phyloP scores from a whole-genome alignment of 495 filamentous ascomycete species.

The Xylaria grammica region DNA sequence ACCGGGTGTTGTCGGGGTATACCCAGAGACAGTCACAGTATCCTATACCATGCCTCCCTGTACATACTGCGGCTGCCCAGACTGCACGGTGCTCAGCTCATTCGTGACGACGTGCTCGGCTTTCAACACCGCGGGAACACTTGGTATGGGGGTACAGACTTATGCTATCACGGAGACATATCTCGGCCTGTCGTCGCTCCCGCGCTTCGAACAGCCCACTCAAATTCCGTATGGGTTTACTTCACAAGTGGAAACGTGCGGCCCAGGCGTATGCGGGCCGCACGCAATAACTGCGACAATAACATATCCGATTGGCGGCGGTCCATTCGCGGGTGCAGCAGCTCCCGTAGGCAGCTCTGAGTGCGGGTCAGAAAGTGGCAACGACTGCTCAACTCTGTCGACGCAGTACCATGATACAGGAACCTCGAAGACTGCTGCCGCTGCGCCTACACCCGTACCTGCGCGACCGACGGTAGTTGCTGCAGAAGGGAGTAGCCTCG shows the following conservation, averaged over 20 bases:
- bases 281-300: constrained; percentile 9
- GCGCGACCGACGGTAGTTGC: background rate
- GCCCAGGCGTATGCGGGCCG: background rate
- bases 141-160: background rate
- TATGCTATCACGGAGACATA: constrained; percentile 21
- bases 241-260: constrained; percentile 10
- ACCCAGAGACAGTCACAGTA: background rate
- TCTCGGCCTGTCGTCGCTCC: constrained; percentile 16
- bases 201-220: constrained; percentile 7
- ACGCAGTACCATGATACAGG: background rate
- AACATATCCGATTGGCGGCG: constrained; percentile 6
- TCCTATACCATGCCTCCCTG: constrained; percentile 20
- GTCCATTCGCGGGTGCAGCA: background rate
- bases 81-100: constrained; percentile 10
- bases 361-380: background rate
- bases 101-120: constrained; percentile 14
- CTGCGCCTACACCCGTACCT: background rate
- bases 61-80: constrained; percentile 10
- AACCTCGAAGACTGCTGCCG: background rate
- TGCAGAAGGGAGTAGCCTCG: background rate
- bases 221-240: constrained; percentile 14
- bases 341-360: background rate
- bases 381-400: background rate
- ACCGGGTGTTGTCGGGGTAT: background rate
- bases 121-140: background rate